Conservation (phyloP, 345 rosid species). For the Eucalyptus marginata region DNA sequence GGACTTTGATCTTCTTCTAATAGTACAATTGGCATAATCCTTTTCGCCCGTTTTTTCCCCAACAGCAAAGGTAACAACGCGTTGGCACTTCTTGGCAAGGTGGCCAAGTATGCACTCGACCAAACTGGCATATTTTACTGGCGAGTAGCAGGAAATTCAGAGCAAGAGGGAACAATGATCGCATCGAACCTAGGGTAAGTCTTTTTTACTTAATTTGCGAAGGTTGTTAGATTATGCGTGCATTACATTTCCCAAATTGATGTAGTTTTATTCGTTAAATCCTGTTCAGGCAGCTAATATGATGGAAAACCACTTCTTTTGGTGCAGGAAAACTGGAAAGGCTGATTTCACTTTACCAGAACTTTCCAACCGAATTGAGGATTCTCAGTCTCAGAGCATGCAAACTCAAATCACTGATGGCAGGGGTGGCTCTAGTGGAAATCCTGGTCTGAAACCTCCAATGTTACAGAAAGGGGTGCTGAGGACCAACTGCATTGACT, state of each 20-base stretch:
- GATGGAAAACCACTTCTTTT: not conserved
- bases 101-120: slow-evolving; percentile 59
- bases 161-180: slow-evolving; percentile 20
- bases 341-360: slow-evolving; percentile 5
- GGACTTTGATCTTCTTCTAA: not conserved
- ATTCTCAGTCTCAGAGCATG: not conserved
- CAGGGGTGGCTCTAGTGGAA: slow-evolving; percentile 3
- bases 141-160: slow-evolving; percentile 29
- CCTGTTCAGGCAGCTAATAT: not conserved
- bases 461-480: slow-evolving; percentile 74
- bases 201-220: not conserved
- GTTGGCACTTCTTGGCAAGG: slow-evolving; percentile 51
- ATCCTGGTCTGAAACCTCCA: slow-evolving; percentile 13
- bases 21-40: not conserved
- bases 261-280: not conserved
- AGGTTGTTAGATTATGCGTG: not conserved
- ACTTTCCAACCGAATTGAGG: slow-evolving; percentile 9
- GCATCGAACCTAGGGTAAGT: slow-evolving; percentile 42
- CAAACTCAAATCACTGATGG: slow-evolving; percentile 1
- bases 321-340: slow-evolving; percentile 25
- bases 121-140: slow-evolving; percentile 73
- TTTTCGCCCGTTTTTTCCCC: not conserved
- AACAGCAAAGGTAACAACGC: slow-evolving; percentile 57
- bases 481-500: slow-evolving; percentile 97
- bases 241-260: not conserved